These are phyloP conservation scores for Cardamine chenopodiifolia DNA, from an alignment of 345 rosid species.

Conservation along the genomic window DNA sequence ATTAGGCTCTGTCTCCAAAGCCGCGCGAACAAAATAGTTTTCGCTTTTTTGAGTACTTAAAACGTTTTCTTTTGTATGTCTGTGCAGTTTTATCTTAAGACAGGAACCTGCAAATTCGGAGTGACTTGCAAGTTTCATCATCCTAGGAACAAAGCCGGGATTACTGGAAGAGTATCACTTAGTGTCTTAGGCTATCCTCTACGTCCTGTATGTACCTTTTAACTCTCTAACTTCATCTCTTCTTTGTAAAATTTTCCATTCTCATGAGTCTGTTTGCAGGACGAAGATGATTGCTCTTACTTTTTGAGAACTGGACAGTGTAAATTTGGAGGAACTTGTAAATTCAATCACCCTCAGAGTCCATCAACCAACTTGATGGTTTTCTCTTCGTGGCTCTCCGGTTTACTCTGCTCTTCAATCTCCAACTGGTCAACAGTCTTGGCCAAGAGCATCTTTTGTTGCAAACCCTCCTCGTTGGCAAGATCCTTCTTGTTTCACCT, in stretches of 20 bases:
- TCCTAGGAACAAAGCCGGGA: conserved; percentile 84
- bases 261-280: conserved; percentile 48
- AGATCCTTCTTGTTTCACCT: background rate
- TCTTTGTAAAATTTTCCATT: background rate
- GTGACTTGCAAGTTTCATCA: conserved; percentile 95
- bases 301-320: conserved; percentile 88
- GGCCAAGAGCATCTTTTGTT: conserved; percentile 65
- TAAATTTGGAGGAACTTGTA: conserved; percentile 81
- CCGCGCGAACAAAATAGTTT: too few relatives aligned
- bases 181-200: conserved; percentile 78
- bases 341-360: conserved; percentile 67
- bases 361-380: conserved; percentile 80
- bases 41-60: too few relatives aligned
- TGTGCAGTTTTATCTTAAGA: conserved; percentile 76
- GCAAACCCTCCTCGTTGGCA: conserved; percentile 3
- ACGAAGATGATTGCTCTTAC: conserved; percentile 76
- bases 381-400: conserved; percentile 65
- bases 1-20: background rate
- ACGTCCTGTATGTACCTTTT: conserved; percentile 57
- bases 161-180: conserved; percentile 71
- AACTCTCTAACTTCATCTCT: background rate
- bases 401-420: conserved; percentile 71
- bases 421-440: conserved; percentile 62
- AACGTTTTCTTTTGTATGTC: conserved; percentile 11
- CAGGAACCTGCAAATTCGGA: conserved; percentile 90